Evolutionary conservation across 768 basidiomycete species (phyloP).

Genomic region (Termitomyces sp.): DNA sequence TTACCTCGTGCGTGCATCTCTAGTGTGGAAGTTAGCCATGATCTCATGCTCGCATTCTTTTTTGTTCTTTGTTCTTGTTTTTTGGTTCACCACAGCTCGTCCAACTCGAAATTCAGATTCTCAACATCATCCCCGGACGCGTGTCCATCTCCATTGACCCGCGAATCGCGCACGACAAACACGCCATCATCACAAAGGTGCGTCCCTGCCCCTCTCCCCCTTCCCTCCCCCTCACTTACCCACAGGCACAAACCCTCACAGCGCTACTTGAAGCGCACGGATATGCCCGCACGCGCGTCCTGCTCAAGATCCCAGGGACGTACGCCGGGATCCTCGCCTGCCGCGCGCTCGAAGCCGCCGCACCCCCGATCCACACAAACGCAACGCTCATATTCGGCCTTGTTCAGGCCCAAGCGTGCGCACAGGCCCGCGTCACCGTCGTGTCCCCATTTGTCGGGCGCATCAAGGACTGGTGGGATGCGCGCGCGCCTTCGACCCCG

Average conservation of each 20-base stretch:
- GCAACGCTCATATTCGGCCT: conserved; percentile 30
- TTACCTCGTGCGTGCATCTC: conserved; percentile 15
- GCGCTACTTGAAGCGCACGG: conserved; percentile 23
- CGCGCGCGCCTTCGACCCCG: too few relatives aligned
- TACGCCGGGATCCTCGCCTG: conserved; percentile 27
- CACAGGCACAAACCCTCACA: conserved; percentile 18
- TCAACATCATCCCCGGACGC: conserved; percentile 26
- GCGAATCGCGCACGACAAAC: conserved; percentile 22
- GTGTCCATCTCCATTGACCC: conserved; percentile 32
- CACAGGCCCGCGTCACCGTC: conserved; percentile 27
- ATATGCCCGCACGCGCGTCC: conserved; percentile 22
- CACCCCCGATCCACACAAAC: conserved; percentile 25
- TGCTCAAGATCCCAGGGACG: conserved; percentile 31
- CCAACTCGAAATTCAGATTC: conserved; percentile 24
- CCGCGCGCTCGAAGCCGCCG: conserved; percentile 19
- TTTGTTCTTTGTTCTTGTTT: background rate
- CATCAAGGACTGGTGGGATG: too few relatives aligned
- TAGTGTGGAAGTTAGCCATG: too few relatives aligned
- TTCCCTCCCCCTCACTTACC: too few relatives aligned
- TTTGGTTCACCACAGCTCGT: conserved; percentile 19
- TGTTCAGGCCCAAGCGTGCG: conserved; percentile 30
- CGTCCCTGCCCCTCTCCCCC: background rate
- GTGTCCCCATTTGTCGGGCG: conserved; percentile 33
- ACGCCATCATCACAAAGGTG: conserved; percentile 23
- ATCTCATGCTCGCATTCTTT: background rate